These are phyloP conservation scores for Malbranchea zuffiana DNA, from an alignment of 2,329 filamentous ascomycete genomes.

Conservation along the genomic window DNA sequence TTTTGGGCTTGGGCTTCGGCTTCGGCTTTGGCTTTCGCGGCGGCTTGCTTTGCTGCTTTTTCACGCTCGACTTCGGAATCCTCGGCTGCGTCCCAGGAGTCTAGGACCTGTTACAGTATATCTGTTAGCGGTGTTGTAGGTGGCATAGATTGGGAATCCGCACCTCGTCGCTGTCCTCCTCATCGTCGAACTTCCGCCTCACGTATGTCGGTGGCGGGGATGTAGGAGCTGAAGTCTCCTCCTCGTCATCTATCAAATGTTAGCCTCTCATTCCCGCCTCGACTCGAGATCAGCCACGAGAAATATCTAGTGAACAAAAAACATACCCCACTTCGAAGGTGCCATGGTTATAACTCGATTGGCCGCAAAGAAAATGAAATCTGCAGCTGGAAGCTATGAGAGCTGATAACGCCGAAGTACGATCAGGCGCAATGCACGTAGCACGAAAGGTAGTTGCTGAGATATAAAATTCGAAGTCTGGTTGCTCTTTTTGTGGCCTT, in stretches of 20 bases:
- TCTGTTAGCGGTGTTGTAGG: not conserved
- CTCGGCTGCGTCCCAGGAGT: conserved; percentile 93
- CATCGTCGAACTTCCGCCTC: conserved; percentile 75
- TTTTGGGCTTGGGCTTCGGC: conserved; percentile 80
- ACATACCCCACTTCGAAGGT: conserved; percentile 42
- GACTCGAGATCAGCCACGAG: not conserved
- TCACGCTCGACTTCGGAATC: conserved; percentile 95
- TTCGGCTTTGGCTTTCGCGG: conserved; percentile 78
- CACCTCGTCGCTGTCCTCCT: conserved; percentile 77
- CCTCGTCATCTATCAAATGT: conserved; percentile 49
- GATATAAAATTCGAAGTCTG: too few species aligned
- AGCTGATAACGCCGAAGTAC: too few species aligned
- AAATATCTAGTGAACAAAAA: too few species aligned
- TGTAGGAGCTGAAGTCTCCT: conserved; percentile 41
- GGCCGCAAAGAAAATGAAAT: too few species aligned
- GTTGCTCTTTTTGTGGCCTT: too few species aligned
- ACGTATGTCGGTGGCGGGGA: conserved; percentile 36
- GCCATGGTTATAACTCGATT: too few species aligned
- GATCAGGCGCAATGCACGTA: too few species aligned
- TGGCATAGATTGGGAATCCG: conserved; percentile 17
- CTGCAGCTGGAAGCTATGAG: too few species aligned
- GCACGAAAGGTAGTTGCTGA: too few species aligned
- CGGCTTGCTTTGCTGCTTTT: conserved; percentile 78
- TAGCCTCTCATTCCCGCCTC: too few species aligned
- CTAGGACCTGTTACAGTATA: conserved; percentile 56